Base-by-base conservation (phyloP, 805 yeast genomes). In the Candida ulmi region DNA sequence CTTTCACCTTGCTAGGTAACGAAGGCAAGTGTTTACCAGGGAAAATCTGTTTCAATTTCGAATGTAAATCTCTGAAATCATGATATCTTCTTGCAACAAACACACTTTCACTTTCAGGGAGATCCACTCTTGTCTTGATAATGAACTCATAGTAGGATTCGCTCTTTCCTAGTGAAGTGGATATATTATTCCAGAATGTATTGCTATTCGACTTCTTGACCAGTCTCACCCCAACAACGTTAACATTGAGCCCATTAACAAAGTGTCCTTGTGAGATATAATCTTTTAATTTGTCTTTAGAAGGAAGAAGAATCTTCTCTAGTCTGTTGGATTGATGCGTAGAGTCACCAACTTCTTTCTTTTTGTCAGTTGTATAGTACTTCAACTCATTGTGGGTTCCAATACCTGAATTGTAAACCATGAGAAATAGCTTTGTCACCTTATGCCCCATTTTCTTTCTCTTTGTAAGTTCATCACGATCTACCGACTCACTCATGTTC, bases 321-420 rank as follows among this genome's bases (percentile, higher is more conserved):
- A 65, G 39, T 19, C 59, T 47, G 32, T 59, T 51, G 35, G 60
- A 57, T 52, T 52, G 65, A 13, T 47, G 47, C 1, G 42, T 32
- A 15, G 37, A 32, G 37, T 44, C 56, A 25, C 35, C 56, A 25
- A 48, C 57, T 12, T 47, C 47, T 11, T 60, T 40, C 12, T 48
- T 55, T 35, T 66, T 63, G 37, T 60, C 62, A n/a, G 53, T 50
- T 24, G 46, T 42, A 40, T 61, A 68, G 47, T 83, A 83, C 11
- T 53, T 60, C 13, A 69, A 51, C 48, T 84, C 91, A 40, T 76
- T 68, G 1, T 63, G 57, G 3, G 90, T 76, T 5, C 80, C 77
- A 13, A 90, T 55, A 27, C 88, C 83, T 0, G 95, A 81, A 50
- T 85, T 86, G 62, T 78, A 84, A 46, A 87, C 68, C 53, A 88